phyloP scores from a whole-genome alignment of 2,329 filamentous ascomycete genomes.

The Talaromyces sp. region DNA sequence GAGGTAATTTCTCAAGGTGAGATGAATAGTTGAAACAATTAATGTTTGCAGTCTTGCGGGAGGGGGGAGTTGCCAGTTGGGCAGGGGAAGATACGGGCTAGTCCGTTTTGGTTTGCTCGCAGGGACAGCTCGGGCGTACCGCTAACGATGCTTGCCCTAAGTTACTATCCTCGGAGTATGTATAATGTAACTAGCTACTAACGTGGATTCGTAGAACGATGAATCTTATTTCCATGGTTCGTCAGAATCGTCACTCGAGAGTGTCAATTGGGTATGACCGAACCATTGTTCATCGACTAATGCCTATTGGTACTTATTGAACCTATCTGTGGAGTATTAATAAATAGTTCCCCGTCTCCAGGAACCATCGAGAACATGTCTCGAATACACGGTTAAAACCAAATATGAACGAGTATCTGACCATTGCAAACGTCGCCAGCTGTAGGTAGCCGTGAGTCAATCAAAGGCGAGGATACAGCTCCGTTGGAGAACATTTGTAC shows the following conservation, averaged over 20 bases:
- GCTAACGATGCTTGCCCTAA: neutral
- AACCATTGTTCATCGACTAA: neutral
- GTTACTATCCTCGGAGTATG: too few relatives aligned
- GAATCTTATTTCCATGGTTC: neutral
- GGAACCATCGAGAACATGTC: neutral
- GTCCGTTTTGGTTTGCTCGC: constrained; percentile 1
- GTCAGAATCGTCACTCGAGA: neutral
- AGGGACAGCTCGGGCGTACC: neutral
- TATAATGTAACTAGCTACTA: too few relatives aligned
- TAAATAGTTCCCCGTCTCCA: neutral
- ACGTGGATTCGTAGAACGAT: too few relatives aligned
- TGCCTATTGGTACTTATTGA: neutral
- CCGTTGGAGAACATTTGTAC: neutral
- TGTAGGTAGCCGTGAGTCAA: neutral
- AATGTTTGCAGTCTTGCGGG: neutral
- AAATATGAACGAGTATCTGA: neutral
- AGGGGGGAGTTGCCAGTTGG: constrained; percentile 10
- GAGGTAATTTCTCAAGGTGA: neutral
- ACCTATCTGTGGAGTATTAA: neutral
- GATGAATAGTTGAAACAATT: neutral
- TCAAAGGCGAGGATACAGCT: neutral
- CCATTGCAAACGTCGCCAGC: neutral
- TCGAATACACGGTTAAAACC: neutral
- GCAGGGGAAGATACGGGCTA: constrained; percentile 9
- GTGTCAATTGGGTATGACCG: neutral